A percentile compares a stretch with the other conserved stretches of the same genome.
Evolutionary conservation across 108 stramenopile genomes (phyloP).

Genomic region (Skeletonema costatum): DNA sequence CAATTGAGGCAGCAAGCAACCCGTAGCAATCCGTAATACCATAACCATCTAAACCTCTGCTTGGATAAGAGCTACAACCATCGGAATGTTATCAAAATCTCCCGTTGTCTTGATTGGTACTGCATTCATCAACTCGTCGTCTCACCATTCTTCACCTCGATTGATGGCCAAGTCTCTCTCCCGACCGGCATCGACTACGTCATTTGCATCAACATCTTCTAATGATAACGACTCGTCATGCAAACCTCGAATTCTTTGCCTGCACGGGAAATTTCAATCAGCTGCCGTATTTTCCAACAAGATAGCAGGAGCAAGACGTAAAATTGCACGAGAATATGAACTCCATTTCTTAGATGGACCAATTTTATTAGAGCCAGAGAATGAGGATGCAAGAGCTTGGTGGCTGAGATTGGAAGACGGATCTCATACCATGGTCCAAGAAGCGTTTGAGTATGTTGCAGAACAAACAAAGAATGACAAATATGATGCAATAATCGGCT

Average conservation of each 20-base stretch:
- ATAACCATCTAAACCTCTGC: too few species aligned
- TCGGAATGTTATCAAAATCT: background rate
- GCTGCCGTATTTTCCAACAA: slow-evolving; percentile 62
- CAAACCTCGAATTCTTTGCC: slow-evolving; percentile 56
- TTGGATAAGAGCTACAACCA: too few species aligned
- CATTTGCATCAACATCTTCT: background rate
- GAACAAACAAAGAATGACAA: slow-evolving; percentile 31
- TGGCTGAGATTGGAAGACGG: slow-evolving; percentile 55
- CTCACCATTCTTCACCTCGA: background rate
- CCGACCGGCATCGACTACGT: background rate
- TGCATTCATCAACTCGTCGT: background rate
- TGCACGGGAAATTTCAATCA: slow-evolving; percentile 69
- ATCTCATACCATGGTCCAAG: slow-evolving; percentile 45
- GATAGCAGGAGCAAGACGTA: slow-evolving; percentile 73
- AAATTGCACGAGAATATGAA: slow-evolving; percentile 58
- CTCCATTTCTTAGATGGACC: slow-evolving; percentile 70
- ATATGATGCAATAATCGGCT: slow-evolving; percentile 68
- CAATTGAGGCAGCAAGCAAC: too few species aligned
- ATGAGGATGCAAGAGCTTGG: slow-evolving; percentile 43
- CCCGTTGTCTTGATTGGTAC: background rate
- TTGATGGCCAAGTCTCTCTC: slow-evolving; percentile 1
- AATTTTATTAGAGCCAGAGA: slow-evolving; percentile 18
- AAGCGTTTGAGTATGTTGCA: slow-evolving; percentile 61
- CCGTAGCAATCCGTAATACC: too few species aligned
- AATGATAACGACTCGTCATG: background rate